These are phyloP conservation scores for Plenodomus tracheiphilus DNA, from an alignment of 2,329 filamentous ascomycete genomes.

Conservation along the genomic window DNA sequence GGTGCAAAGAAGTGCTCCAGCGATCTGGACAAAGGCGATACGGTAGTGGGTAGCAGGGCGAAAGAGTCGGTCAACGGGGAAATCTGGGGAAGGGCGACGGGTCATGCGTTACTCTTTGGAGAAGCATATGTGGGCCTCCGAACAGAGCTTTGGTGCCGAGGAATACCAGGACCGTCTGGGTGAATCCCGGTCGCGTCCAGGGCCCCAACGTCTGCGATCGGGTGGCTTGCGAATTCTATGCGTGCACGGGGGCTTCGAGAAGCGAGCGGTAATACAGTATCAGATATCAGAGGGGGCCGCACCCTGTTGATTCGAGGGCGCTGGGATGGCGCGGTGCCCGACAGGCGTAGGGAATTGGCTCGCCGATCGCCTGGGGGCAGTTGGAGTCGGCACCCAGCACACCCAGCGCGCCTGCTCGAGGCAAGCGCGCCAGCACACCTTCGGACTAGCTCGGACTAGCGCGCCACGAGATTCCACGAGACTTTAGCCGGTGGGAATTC, in stretches of 20 bases:
- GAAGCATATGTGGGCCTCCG: conserved; percentile 42
- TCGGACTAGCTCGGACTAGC: too few species aligned
- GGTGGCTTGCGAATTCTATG: conserved; percentile 44
- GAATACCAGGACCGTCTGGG: conserved; percentile 29
- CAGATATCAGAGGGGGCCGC: conserved; percentile 26
- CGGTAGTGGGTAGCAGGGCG: neutral
- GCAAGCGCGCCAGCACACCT: too few species aligned
- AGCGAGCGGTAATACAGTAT: conserved; percentile 40
- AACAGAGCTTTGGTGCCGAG: conserved; percentile 38
- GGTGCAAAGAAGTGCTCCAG: neutral
- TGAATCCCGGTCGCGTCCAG: conserved; percentile 32
- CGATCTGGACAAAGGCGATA: neutral
- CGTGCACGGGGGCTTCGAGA: conserved; percentile 43
- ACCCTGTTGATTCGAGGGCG: conserved; percentile 32
- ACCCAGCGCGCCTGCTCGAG: neutral
- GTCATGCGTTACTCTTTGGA: conserved; percentile 42
- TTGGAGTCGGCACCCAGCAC: neutral
- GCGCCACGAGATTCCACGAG: too few species aligned
- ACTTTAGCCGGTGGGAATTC: neutral
- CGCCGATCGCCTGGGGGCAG: conserved; percentile 26
- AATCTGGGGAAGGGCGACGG: conserved; percentile 29
- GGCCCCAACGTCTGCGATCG: conserved; percentile 32
- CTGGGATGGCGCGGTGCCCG: conserved; percentile 15
- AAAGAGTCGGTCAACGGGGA: conserved; percentile 28
- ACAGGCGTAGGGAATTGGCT: conserved; percentile 26